These are phyloP conservation scores for Solanum rostratum DNA, from an alignment of 257 asterid species.

Conservation along the genomic window DNA sequence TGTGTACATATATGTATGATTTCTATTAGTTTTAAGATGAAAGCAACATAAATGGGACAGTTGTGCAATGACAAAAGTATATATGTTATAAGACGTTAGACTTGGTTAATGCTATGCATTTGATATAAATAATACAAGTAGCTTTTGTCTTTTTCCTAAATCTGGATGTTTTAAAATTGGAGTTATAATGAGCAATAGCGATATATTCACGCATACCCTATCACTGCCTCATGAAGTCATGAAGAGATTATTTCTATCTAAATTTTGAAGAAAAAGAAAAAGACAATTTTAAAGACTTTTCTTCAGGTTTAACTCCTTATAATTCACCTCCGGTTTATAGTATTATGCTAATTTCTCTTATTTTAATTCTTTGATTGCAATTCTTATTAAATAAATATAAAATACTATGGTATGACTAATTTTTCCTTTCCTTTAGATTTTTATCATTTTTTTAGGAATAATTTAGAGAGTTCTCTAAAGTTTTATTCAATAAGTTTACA, in stretches of 20 bases:
- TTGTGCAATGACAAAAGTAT: neutral
- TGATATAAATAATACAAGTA: neutral
- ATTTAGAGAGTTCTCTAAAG: too few species aligned
- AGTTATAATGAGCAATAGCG: too few species aligned
- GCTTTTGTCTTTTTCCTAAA: neutral
- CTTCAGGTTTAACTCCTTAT: neutral
- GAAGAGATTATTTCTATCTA: too few species aligned
- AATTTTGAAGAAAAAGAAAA: too few species aligned
- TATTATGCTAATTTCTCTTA: neutral
- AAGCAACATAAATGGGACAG: neutral
- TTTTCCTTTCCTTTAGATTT: neutral
- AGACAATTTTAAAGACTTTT: neutral
- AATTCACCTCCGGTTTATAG: neutral
- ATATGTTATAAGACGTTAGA: neutral
- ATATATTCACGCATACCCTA: too few species aligned
- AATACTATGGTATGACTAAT: neutral
- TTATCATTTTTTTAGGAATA: too few species aligned
- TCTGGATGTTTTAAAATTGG: neutral
- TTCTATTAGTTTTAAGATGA: neutral
- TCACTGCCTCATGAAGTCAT: too few species aligned
- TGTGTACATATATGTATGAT: neutral
- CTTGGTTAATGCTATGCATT: neutral
- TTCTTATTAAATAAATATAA: too few species aligned
- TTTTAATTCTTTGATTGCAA: too few species aligned
- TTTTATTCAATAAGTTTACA: too few species aligned